phyloP scores from a whole-genome alignment of 163 green algal species.

The Scenedesmus sp. region DNA sequence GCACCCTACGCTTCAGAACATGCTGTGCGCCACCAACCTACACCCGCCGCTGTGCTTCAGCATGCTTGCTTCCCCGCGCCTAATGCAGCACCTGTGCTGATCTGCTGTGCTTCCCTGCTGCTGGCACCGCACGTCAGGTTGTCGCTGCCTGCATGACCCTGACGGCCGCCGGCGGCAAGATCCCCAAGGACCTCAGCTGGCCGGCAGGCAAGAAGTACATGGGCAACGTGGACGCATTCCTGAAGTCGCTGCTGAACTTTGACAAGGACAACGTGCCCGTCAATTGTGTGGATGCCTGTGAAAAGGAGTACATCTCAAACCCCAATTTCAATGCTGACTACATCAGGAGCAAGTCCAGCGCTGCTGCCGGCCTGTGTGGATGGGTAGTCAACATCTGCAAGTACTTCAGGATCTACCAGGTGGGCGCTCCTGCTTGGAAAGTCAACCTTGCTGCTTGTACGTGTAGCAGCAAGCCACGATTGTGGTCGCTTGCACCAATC shows the following conservation, averaged over 20 bases:
- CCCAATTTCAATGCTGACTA: slow-evolving; percentile 89
- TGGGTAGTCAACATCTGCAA: slow-evolving; percentile 98
- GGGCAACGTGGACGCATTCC: slow-evolving; percentile 95
- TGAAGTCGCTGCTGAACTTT: slow-evolving; percentile 91
- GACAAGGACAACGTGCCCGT: slow-evolving; percentile 91
- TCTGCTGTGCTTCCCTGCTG: neutral
- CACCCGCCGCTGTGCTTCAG: too few relatives aligned
- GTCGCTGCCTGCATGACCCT: slow-evolving; percentile 92
- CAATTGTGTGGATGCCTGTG: slow-evolving; percentile 83
- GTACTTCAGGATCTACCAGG: slow-evolving; percentile 97
- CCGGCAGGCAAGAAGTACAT: slow-evolving; percentile 92
- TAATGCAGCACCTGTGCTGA: too few relatives aligned
- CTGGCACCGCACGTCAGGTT: slow-evolving; percentile 63
- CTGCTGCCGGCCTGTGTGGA: slow-evolving; percentile 90
- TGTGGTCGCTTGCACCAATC: too few relatives aligned
- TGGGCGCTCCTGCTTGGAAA: slow-evolving; percentile 22
- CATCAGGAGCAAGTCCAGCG: slow-evolving; percentile 91
- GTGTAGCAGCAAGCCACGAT: neutral
- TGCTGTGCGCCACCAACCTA: too few relatives aligned
- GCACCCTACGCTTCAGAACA: too few relatives aligned
- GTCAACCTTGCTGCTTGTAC: neutral
- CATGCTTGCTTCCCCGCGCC: too few relatives aligned
- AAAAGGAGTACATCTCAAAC: slow-evolving; percentile 90
- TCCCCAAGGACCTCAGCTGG: slow-evolving; percentile 95
- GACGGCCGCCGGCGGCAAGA: slow-evolving; percentile 86